Conservation (phyloP, 2,329 filamentous ascomycete genomes). For the Stachybotrys elegans region DNA sequence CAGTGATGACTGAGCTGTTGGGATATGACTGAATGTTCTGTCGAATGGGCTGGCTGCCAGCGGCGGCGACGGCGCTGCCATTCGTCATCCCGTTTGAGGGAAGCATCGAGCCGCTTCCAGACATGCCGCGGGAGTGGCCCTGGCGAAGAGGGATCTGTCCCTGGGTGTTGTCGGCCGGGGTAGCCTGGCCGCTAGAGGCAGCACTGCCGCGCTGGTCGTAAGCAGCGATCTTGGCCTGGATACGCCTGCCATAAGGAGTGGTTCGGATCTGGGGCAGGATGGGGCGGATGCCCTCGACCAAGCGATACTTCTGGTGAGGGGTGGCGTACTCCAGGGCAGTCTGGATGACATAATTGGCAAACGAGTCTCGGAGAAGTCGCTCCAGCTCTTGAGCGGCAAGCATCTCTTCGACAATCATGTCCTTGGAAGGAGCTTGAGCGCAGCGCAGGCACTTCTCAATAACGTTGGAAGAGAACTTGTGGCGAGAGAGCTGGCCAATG, state of each 20-base stretch:
- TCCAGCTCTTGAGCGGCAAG: conserved; percentile 71
- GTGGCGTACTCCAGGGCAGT: conserved; percentile 87
- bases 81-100: conserved; percentile 20
- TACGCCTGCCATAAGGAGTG: conserved; percentile 90
- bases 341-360: conserved; percentile 97
- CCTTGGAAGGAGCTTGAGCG: conserved; percentile 67
- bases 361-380: conserved; percentile 83
- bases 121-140: conserved; percentile 35
- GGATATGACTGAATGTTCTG: conserved; percentile 31
- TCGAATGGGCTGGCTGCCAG: conserved; percentile 18
- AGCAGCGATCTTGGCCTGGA: conserved; percentile 77
- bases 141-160: conserved; percentile 49
- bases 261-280: conserved; percentile 79
- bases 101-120: conserved; percentile 32
- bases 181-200: conserved; percentile 43
- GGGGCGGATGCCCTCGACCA: conserved; percentile 82
- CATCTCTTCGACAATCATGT: conserved; percentile 82
- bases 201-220: conserved; percentile 45
- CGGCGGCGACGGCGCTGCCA: conserved; percentile 13
- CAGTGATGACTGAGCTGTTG: conserved; percentile 23
- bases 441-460: conserved; percentile 95
- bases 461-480: conserved; percentile 99
- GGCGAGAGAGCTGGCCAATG: conserved; percentile 72
- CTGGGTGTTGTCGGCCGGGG: conserved; percentile 47
- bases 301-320: conserved; percentile 62